These are phyloP conservation scores for Grammothele lineata DNA, from an alignment of 768 basidiomycete species.

Conservation along the genomic window DNA sequence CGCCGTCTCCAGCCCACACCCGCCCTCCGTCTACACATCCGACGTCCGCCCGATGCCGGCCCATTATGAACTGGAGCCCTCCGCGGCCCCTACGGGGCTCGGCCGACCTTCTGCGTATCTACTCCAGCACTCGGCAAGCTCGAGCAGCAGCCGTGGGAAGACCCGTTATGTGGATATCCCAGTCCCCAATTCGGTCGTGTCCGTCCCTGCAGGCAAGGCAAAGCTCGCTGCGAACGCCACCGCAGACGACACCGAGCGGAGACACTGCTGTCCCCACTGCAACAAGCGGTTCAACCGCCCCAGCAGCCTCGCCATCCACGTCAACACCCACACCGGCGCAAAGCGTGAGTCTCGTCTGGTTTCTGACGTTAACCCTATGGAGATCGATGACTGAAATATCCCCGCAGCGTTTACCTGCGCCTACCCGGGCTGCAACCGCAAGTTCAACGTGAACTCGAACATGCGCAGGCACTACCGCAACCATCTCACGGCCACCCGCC, in stretches of 20 bases:
- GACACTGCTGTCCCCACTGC: slow-evolving; percentile 42
- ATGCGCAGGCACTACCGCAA: slow-evolving; percentile 80
- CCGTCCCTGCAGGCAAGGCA: background rate
- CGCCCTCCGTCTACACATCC: too few relatives aligned
- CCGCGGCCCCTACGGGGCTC: too few relatives aligned
- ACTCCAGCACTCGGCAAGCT: too few relatives aligned
- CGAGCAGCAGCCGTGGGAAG: background rate
- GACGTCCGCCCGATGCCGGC: too few relatives aligned
- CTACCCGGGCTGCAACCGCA: slow-evolving; percentile 66
- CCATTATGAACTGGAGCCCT: too few relatives aligned
- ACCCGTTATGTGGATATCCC: background rate
- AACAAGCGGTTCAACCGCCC: slow-evolving; percentile 66
- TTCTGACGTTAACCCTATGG: too few relatives aligned
- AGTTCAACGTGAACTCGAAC: slow-evolving; percentile 83
- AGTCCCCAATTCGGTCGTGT: background rate
- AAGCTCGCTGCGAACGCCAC: too few relatives aligned
- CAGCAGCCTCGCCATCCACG: slow-evolving; percentile 60
- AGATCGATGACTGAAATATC: too few relatives aligned
- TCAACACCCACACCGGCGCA: slow-evolving; percentile 65
- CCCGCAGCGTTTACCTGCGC: slow-evolving; percentile 67
- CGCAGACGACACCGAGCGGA: slow-evolving; percentile 10
- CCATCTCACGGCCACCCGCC: slow-evolving; percentile 33
- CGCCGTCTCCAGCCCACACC: background rate
- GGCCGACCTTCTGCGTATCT: too few relatives aligned
- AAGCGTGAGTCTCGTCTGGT: slow-evolving; percentile 54